Evolutionary conservation across 192 early-diverging fungal species (phyloP).

Genomic region (Jimgerdemannia lactiflua): DNA sequence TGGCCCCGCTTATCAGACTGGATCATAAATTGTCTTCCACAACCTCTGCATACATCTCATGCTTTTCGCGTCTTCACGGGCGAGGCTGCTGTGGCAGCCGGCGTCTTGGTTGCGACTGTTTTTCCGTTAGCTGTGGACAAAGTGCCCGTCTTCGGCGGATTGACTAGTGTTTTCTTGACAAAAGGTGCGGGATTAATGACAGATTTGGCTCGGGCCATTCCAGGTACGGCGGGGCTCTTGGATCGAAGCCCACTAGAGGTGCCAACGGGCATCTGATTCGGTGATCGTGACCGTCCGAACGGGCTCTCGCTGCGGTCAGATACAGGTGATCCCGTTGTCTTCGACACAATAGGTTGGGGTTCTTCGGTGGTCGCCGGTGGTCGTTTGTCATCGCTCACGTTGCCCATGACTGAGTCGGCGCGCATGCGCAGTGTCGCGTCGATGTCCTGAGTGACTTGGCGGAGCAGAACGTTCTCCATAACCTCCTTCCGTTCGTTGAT

Average conservation of each 20-base stretch:
- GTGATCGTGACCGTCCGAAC: background rate
- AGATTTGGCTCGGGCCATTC: background rate
- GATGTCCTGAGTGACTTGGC: conserved; percentile 25
- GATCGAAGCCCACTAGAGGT: background rate
- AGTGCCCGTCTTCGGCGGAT: no score
- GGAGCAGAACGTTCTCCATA: conserved; percentile 26
- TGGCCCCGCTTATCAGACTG: no score
- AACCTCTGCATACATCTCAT: background rate
- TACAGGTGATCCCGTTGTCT: background rate
- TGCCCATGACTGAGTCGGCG: background rate
- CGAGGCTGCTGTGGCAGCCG: background rate
- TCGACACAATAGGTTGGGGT: background rate
- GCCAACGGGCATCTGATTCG: background rate
- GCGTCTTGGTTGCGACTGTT: background rate
- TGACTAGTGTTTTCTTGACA: background rate
- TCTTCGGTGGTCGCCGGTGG: background rate
- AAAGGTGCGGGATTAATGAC: background rate
- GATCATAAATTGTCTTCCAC: background rate
- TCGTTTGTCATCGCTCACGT: background rate
- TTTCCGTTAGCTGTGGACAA: background rate
- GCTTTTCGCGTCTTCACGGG: background rate
- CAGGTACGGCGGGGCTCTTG: background rate
- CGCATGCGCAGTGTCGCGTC: conserved; percentile 7
- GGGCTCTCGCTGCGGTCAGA: background rate
- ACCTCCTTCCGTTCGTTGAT: conserved; percentile 26